A percentile compares a stretch with the other conserved stretches of the same genome.
These are phyloP conservation scores for Penicillium janthinellum DNA, from an alignment of 2,329 filamentous ascomycete species.

Conservation along the genomic window DNA sequence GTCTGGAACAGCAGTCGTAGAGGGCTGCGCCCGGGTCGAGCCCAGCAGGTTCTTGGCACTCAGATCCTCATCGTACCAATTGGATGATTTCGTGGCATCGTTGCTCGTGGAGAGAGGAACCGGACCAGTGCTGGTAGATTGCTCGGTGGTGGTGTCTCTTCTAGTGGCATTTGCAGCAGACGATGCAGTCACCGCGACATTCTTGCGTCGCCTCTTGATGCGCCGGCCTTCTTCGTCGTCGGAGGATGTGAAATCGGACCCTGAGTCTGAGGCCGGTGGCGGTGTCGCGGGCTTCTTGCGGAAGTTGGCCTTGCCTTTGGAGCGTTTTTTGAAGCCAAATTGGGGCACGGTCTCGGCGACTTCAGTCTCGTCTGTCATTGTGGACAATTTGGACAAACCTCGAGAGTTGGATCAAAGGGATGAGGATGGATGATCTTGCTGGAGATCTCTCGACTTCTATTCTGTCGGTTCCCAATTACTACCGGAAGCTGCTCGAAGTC, in stretches of 20 bases:
- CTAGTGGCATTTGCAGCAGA: constrained; percentile 45
- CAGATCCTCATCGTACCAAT: constrained; percentile 80
- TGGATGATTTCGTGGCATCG: constrained; percentile 84
- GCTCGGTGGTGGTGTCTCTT: constrained; percentile 53
- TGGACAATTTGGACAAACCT: background rate
- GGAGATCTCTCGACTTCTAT: background rate
- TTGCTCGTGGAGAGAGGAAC: constrained; percentile 66
- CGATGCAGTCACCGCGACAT: constrained; percentile 67
- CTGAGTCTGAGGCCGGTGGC: constrained; percentile 61
- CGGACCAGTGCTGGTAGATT: constrained; percentile 63
- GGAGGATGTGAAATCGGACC: constrained; percentile 69
- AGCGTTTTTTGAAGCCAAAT: constrained; percentile 77
- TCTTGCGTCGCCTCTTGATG: constrained; percentile 77
- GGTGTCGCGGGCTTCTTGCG: constrained; percentile 81
- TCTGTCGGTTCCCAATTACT: background rate
- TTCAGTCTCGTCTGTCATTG: constrained; percentile 35
- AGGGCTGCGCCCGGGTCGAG: constrained; percentile 28
- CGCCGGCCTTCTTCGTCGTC: constrained; percentile 76
- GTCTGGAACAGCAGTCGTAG: constrained; percentile 45
- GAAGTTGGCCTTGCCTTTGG: constrained; percentile 74
- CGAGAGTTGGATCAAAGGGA: background rate
- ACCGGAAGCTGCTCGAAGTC: constrained; percentile 2
- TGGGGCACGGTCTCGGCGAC: constrained; percentile 30
- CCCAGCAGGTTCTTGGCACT: constrained; percentile 51
- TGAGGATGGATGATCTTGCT: background rate